Evolutionary conservation across 352 stramenopile species (phyloP).

Genomic region (Phytophthora sansomeana): DNA sequence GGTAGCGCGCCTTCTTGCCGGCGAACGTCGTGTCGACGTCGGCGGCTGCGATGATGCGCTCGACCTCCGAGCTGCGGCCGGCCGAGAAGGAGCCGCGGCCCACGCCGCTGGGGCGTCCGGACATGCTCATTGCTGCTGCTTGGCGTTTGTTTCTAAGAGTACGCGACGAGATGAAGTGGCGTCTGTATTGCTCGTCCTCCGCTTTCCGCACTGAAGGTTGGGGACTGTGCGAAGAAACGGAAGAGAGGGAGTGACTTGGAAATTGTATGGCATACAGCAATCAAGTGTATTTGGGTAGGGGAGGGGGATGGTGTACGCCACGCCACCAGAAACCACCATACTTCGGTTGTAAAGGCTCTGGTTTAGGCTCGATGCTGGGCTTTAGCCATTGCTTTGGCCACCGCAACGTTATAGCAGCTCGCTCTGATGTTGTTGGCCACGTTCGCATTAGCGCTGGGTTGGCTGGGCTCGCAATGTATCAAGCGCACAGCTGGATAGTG

Average conservation of each 20-base stretch:
- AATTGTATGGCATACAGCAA: constrained; percentile 4
- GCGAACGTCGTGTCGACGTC: constrained; percentile 85
- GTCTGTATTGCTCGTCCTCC: neutral
- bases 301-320: constrained; percentile 11
- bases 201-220: constrained; percentile 31
- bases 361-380: too few relatives aligned
- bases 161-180: too few relatives aligned
- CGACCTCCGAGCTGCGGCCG: constrained; percentile 74
- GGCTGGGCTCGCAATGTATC: constrained; percentile 20
- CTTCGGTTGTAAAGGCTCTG: neutral
- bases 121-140: constrained; percentile 39
- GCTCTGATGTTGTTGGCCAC: neutral
- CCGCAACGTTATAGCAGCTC: too few relatives aligned
- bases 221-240: constrained; percentile 28
- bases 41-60: constrained; percentile 82
- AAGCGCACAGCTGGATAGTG: constrained; percentile 15
- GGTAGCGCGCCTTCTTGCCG: constrained; percentile 79
- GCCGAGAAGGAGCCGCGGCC: constrained; percentile 55
- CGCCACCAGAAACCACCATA: neutral
- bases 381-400: too few relatives aligned
- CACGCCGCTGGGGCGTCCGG: constrained; percentile 39
- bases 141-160: too few relatives aligned
- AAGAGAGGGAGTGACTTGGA: constrained; percentile 18
- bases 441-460: neutral
- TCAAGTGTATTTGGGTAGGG: constrained; percentile 4